Evolutionary conservation across 176 grass and related monocot genomes (phyloP), one percentile per base, ranked within the genome.

Genomic region (Ensete ventricosum): DNA sequence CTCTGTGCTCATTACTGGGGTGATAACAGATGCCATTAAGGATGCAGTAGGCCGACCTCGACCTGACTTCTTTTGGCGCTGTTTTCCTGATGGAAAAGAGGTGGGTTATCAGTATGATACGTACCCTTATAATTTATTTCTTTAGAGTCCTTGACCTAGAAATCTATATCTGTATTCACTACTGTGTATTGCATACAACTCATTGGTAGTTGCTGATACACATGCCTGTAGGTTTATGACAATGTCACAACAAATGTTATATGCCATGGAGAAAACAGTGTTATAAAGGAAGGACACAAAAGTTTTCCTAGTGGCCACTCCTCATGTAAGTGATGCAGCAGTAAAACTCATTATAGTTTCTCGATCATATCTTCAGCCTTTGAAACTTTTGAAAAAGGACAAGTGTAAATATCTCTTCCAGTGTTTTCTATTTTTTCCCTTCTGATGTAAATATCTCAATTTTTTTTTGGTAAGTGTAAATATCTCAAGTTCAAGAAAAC

Each of bases 251-350:
- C 82, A 73, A 78, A 83, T 22, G 92, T 96, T 77, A 43, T 96
- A 65, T 96, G 92, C 78, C 85, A 96, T 82, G 92, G 92, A 67
- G 77, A 85, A 52, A 92, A 89, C 74, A 84, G 82, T 80, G 87
- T 96, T 66, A 96, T 96, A 67, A 96, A 88, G 79, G 92, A 96
- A 88, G 92, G 92, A 58, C 92, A 96, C 85, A 96, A 96, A 76
- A 96, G 92, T 73, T 96, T 96, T 74, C 92, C 92, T 59, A 96
- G 92, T 53, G 92, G 92, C 22, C 92, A 96, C 72, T 78, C 76
- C 69, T 96, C 92, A 49, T 81, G 92, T 96, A 88, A 80, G 82
- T 62, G 67, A 69, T 69, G 14, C 67, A 69, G 13, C 17, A 19
- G 48, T 48, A 14, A 69, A 29, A 11, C 9, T 1, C 29, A 16